These are phyloP conservation scores for Ceratocystis variospora DNA, from an alignment of 2,329 filamentous ascomycete species.

Conservation along the genomic window DNA sequence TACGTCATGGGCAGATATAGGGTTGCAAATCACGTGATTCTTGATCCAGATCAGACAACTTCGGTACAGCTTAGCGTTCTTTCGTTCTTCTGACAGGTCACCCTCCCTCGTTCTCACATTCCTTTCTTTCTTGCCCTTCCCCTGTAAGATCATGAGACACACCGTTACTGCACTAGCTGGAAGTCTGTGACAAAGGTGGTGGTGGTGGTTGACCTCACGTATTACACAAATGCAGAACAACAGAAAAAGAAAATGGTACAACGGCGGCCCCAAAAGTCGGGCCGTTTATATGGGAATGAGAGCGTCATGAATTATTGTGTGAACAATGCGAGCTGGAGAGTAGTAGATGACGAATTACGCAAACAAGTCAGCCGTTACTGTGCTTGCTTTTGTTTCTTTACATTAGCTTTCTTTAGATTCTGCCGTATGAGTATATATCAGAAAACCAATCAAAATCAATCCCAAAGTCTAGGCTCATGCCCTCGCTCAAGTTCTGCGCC, in stretches of 20 bases:
- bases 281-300: background rate
- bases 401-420: background rate
- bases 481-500: conserved; percentile 4
- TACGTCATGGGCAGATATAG: background rate
- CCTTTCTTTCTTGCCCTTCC: background rate
- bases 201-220: background rate
- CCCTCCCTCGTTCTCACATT: background rate
- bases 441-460: conserved; percentile 19
- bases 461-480: conserved; percentile 14
- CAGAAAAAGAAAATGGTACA: background rate
- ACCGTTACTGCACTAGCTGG: background rate
- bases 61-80: background rate
- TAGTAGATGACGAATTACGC: background rate
- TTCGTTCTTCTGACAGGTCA: background rate
- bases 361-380: background rate
- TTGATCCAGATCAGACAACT: background rate
- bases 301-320: background rate
- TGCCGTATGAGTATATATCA: conserved; percentile 13
- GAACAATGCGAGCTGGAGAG: background rate
- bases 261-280: background rate
- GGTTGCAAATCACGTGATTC: background rate
- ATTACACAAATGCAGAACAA: background rate
- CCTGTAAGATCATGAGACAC: background rate
- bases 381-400: background rate
- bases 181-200: background rate